Evolutionary conservation across 2,329 filamentous ascomycete genomes (phyloP).

Genomic region (Talaromyces sp.): DNA sequence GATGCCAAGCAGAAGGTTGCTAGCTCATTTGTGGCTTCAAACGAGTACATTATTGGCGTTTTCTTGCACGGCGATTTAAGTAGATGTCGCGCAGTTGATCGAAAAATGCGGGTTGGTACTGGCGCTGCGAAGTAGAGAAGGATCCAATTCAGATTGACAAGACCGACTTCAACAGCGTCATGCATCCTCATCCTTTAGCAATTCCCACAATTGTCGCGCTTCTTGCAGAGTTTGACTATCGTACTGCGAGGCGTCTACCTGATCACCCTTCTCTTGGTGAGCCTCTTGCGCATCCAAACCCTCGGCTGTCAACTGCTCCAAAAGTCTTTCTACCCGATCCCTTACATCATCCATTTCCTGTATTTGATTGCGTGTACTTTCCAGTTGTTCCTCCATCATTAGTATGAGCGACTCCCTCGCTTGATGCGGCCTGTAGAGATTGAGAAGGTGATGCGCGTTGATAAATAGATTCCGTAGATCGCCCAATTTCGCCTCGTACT

Average conservation of each 20-base stretch:
- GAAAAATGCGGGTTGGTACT: neutral
- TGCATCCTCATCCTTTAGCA: constrained; percentile 35
- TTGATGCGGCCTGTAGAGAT: constrained; percentile 91
- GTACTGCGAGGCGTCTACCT: constrained; percentile 11
- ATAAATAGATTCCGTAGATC: constrained; percentile 79
- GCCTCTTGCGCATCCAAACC: constrained; percentile 24
- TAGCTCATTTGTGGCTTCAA: neutral
- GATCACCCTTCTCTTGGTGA: constrained; percentile 12
- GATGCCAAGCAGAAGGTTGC: neutral
- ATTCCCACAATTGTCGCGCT: constrained; percentile 37
- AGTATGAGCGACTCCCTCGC: constrained; percentile 81
- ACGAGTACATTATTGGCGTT: neutral
- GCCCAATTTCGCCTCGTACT: constrained; percentile 67
- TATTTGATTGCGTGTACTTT: constrained; percentile 69
- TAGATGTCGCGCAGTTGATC: too few relatives aligned
- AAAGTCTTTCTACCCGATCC: constrained; percentile 55
- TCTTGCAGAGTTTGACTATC: constrained; percentile 27
- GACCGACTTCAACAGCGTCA: neutral
- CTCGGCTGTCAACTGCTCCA: constrained; percentile 35
- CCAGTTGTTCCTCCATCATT: constrained; percentile 81
- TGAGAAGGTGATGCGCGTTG: constrained; percentile 90
- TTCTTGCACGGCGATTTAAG: too few relatives aligned
- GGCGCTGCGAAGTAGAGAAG: neutral
- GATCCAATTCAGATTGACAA: neutral
- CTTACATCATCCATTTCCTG: constrained; percentile 71